Evolutionary conservation across 2,329 filamentous ascomycete genomes (phyloP), one percentile per base, ranked within the genome.

Genomic region (Penicillium sp.): DNA sequence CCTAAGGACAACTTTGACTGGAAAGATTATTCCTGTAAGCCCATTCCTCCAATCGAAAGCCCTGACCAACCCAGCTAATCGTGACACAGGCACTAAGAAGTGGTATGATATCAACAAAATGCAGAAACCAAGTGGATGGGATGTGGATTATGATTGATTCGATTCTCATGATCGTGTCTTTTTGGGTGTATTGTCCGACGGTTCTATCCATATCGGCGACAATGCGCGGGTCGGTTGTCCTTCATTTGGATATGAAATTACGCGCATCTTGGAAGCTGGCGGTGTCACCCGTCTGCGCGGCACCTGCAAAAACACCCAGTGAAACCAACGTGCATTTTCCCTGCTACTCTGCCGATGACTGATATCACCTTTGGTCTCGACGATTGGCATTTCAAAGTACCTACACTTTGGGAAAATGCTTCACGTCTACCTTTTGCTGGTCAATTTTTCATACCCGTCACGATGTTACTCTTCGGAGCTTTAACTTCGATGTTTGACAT

Each of bases 1-100:
- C 93, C 94, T 7, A 87, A 88, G 68, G 90, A 97, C 56, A 99
- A 99, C 79, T 99, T 99, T 80, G 94, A 99, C 76, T 99, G 95
- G 95, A 97, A 96, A 76, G 89, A 90, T 48, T 97, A 97, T 74
- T 96, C 91, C 72, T 97, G 92, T 95, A 84, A 80, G 90, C 79
- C 18, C 7, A 4, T 3, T 26, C 30, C 26, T 38, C 5, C 3
- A 16, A 36, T 6, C 14, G 18, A 39, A 30, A 16, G 13, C 32
- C 30, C 8, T 14, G 8, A 18, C 6, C 34, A 39, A 42, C 41
- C 5, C 39, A 35, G 34, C 53, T 49, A 39, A 56, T 23, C 23
- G 23, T 56, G 62, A 61, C 35, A n/a, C 58, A 93, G 90, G 90
- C 79, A 97, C 93, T 48, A 84, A 89, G 32, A 85, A 88, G 65